These are phyloP conservation scores for Solanum chaucha DNA, from an alignment of 257 asterid species.

Conservation along the genomic window DNA sequence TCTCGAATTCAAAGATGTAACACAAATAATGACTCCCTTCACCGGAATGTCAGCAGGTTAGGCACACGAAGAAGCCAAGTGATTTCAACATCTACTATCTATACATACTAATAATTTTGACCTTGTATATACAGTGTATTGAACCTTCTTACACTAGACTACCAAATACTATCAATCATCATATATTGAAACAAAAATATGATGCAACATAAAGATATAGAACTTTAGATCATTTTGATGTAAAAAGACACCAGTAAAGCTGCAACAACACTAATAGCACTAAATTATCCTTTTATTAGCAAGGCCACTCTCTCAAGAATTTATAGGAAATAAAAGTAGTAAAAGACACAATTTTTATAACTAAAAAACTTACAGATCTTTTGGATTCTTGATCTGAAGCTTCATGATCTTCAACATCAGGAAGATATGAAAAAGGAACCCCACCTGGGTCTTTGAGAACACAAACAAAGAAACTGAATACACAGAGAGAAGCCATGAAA, in stretches of 20 bases:
- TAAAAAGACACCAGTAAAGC: not conserved
- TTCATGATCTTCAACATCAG: conserved; percentile 27
- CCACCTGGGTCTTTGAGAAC: conserved; percentile 56
- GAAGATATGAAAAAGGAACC: conserved; percentile 45
- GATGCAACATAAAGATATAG: not conserved
- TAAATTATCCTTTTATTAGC: not conserved
- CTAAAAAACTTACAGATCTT: conserved; percentile 14
- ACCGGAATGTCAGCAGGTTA: not conserved
- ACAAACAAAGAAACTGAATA: conserved; percentile 39
- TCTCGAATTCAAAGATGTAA: not conserved
- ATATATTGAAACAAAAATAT: not conserved
- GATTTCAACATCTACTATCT: not conserved
- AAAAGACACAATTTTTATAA: not conserved
- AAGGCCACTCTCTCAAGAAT: not conserved
- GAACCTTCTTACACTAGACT: not conserved
- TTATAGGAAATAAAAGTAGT: not conserved
- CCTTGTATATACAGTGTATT: not conserved
- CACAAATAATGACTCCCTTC: not conserved
- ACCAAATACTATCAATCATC: not conserved
- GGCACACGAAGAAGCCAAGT: not conserved
- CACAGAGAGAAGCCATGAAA: conserved; percentile 26
- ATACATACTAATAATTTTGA: no score
- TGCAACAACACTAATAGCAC: not conserved
- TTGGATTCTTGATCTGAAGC: conserved; percentile 26
- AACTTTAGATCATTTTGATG: not conserved